Conservation (phyloP, 2,329 filamentous ascomycete genomes). For the Arthroderma sp. region DNA sequence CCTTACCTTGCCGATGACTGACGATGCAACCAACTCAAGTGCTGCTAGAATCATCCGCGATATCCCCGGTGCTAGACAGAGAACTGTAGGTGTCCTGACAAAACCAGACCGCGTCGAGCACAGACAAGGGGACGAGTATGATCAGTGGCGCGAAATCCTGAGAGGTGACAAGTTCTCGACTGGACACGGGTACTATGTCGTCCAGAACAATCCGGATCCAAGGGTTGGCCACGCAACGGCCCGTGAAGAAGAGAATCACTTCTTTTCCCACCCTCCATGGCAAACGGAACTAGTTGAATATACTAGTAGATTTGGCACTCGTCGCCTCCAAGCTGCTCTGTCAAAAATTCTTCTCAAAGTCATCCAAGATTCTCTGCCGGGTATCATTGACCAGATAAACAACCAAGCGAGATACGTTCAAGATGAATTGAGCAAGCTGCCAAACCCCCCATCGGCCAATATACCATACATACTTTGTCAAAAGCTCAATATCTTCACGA, state of each 20-base stretch:
- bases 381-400: conserved; percentile 32
- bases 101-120: conserved; percentile 63
- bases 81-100: conserved; percentile 66
- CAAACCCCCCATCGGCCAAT: conserved; percentile 53
- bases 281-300: conserved; percentile 28
- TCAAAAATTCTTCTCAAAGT: conserved; percentile 39
- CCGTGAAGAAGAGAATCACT: conserved; percentile 37
- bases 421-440: conserved; percentile 45
- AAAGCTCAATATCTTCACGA: conserved; percentile 47
- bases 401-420: conserved; percentile 42
- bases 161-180: conserved; percentile 49
- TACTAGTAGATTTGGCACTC: conserved; percentile 41
- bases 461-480: conserved; percentile 54
- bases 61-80: conserved; percentile 40
- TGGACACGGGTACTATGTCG: conserved; percentile 67
- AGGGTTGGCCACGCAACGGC: conserved; percentile 37
- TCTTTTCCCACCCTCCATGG: conserved; percentile 43
- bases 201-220: conserved; percentile 44
- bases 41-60: conserved; percentile 54
- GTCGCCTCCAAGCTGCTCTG: conserved; percentile 38
- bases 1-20: conserved; percentile 64
- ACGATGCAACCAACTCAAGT: conserved; percentile 62
- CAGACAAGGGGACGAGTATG: conserved; percentile 37
- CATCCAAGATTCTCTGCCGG: conserved; percentile 31
- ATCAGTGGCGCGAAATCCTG: conserved; percentile 55